Evolutionary conservation across 371 early-diverging fungal species (phyloP).

Genomic region (Quaeritorhiza haematococci): DNA sequence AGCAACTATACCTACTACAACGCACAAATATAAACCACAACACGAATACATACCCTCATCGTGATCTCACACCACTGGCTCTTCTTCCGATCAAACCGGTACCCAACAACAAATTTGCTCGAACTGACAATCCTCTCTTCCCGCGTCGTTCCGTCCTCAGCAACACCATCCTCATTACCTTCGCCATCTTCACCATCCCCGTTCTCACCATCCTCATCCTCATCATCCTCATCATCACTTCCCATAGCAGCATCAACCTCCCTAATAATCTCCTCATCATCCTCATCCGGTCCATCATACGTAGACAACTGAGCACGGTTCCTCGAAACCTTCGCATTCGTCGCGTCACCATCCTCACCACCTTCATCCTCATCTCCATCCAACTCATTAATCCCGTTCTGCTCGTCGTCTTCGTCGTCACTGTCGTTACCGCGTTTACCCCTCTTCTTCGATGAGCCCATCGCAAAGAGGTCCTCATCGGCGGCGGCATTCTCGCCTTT

Average conservation of each 20-base stretch:
- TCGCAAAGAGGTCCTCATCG: slow-evolving; percentile 25
- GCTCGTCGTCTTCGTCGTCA: slow-evolving; percentile 53
- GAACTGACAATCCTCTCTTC: slow-evolving; percentile 46
- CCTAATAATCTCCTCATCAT: slow-evolving; percentile 59
- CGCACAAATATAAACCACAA: not conserved
- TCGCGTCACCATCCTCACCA: slow-evolving; percentile 67
- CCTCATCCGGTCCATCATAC: slow-evolving; percentile 75
- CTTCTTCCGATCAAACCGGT: slow-evolving; percentile 59
- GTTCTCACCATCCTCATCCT: slow-evolving; percentile 40
- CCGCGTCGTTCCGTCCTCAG: slow-evolving; percentile 39
- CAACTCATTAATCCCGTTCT: slow-evolving; percentile 31
- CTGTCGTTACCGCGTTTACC: slow-evolving; percentile 28
- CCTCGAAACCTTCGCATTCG: slow-evolving; percentile 47
- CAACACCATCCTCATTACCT: slow-evolving; percentile 31
- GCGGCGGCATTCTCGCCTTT: slow-evolving; percentile 37
- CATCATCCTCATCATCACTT: slow-evolving; percentile 39
- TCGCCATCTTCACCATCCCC: slow-evolving; percentile 40
- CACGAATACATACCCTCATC: slow-evolving; percentile 25
- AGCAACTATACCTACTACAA: not conserved
- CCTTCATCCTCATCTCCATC: slow-evolving; percentile 57
- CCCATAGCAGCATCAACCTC: slow-evolving; percentile 42
- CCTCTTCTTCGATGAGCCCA: not conserved
- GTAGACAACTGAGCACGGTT: slow-evolving; percentile 63
- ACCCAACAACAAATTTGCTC: slow-evolving; percentile 42
- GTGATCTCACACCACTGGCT: slow-evolving; percentile 81